Evolutionary conservation across 108 stramenopile species (phyloP).

Genomic region (Discostella stelligeroides): DNA sequence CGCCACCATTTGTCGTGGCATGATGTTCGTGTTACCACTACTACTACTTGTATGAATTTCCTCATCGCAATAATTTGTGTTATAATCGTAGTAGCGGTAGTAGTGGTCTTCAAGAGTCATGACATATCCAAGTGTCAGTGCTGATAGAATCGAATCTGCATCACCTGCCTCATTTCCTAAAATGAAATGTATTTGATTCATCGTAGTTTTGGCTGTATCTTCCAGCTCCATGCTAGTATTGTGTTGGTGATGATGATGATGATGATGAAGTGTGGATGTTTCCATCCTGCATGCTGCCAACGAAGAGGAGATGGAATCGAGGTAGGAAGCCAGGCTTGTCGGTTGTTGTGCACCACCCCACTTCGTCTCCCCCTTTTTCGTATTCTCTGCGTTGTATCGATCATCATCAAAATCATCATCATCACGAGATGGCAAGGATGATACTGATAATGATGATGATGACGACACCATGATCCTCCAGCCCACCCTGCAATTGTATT

Average conservation of each 20-base stretch:
- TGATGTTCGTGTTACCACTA: background rate
- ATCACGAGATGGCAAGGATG: too few species aligned
- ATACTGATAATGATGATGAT: too few species aligned
- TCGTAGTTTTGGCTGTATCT: background rate
- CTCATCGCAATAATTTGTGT: background rate
- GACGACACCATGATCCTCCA: too few species aligned
- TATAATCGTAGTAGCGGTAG: background rate
- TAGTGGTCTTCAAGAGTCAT: background rate
- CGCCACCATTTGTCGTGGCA: too few species aligned
- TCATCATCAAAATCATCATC: too few species aligned
- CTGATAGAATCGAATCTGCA: constrained; percentile 80
- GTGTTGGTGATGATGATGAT: too few species aligned
- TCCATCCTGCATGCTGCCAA: background rate
- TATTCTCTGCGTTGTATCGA: too few species aligned
- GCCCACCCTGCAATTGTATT: too few species aligned
- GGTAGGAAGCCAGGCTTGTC: background rate
- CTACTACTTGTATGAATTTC: too few species aligned
- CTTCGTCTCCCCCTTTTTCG: too few species aligned
- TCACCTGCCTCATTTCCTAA: constrained; percentile 87
- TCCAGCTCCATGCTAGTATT: too few species aligned
- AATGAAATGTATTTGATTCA: constrained; percentile 3
- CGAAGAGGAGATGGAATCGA: background rate
- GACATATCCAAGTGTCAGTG: constrained; percentile 65
- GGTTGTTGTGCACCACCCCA: too few species aligned
- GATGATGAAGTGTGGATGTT: background rate